A percentile compares a stretch with the other conserved stretches of the same genome.
These are phyloP conservation scores for Plicaturopsis crispa DNA, from an alignment of 768 basidiomycete species.

Conservation along the genomic window DNA sequence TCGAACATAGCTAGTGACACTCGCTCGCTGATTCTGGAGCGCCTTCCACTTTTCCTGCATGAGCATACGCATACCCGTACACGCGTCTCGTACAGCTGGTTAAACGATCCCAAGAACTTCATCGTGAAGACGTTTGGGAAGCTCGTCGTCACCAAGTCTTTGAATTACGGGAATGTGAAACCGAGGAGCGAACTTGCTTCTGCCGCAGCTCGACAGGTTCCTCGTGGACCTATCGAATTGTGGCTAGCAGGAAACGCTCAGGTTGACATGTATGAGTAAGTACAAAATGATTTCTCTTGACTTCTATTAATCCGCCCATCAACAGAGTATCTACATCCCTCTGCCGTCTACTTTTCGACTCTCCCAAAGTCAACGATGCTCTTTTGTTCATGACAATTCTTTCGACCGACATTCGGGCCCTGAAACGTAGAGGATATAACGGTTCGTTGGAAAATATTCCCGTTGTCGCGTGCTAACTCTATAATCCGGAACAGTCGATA, in stretches of 20 bases:
- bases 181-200: conserved; percentile 62
- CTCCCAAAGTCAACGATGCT: conserved; percentile 78
- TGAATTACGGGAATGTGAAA: conserved; percentile 43
- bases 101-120: conserved; percentile 57
- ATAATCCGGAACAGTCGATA: conserved; percentile 52
- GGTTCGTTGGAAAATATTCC: conserved; percentile 32
- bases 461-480: conserved; percentile 8
- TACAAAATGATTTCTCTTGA: conserved; percentile 11
- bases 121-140: conserved; percentile 63
- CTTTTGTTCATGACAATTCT: conserved; percentile 91
- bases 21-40: conserved; percentile 64
- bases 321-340: conserved; percentile 77
- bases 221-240: conserved; percentile 59
- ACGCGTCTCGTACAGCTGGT: conserved; percentile 57
- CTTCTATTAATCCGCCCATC: conserved; percentile 3
- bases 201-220: conserved; percentile 52
- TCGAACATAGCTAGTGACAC: conserved; percentile 43
- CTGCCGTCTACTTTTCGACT: conserved; percentile 71
- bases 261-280: conserved; percentile 91
- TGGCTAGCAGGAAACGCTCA: conserved; percentile 71
- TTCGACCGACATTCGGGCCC: conserved; percentile 77
- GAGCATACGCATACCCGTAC: conserved; percentile 72
- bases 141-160: conserved; percentile 51
- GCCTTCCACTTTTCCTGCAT: conserved; percentile 86
- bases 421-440: conserved; percentile 82